These are phyloP conservation scores for Kockovaella imperatae DNA, from an alignment of 768 basidiomycete species.

Conservation along the genomic window DNA sequence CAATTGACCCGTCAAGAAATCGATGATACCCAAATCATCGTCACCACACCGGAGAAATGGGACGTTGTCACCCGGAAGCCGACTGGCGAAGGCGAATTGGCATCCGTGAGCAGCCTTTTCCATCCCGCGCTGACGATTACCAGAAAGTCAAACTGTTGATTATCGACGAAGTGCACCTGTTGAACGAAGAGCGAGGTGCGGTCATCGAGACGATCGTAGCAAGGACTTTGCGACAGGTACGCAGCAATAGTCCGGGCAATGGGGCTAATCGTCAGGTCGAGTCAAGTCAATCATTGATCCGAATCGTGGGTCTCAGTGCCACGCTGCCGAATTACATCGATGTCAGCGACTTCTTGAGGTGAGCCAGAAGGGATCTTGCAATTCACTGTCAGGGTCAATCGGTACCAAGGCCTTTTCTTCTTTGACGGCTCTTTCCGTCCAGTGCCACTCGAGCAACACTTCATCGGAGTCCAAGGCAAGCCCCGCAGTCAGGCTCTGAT, in stretches of 20 bases:
- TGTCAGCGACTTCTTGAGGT: constrained; percentile 91
- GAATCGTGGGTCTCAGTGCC: constrained; percentile 87
- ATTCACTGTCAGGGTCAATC: constrained; percentile 60
- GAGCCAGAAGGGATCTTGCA: constrained; percentile 14
- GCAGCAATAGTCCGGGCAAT: constrained; percentile 2
- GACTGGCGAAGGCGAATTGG: constrained; percentile 92
- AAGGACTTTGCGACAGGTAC: constrained; percentile 77
- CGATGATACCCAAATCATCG: constrained; percentile 89
- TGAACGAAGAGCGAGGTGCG: constrained; percentile 96
- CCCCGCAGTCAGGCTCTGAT: constrained; percentile 62
- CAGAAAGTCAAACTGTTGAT: constrained; percentile 89
- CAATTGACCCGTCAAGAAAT: constrained; percentile 91
- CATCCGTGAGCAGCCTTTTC: constrained; percentile 55
- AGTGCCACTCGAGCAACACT: constrained; percentile 93
- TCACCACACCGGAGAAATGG: constrained; percentile 99
- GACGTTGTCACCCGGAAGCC: constrained; percentile 97
- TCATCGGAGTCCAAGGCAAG: constrained; percentile 87
- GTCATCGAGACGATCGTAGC: constrained; percentile 98
- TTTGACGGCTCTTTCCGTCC: constrained; percentile 97
- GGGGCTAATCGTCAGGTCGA: constrained; percentile 71
- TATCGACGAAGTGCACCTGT: constrained; percentile 92
- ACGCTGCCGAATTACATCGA: constrained; percentile 96
- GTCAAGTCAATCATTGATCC: constrained; percentile 88
- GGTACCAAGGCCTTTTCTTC: constrained; percentile 80
- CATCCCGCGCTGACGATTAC: constrained; percentile 3